Evolutionary conservation across 306 rosid species (phyloP), one percentile per base, ranked within the genome.

Genomic region (Lagenaria siceraria): DNA sequence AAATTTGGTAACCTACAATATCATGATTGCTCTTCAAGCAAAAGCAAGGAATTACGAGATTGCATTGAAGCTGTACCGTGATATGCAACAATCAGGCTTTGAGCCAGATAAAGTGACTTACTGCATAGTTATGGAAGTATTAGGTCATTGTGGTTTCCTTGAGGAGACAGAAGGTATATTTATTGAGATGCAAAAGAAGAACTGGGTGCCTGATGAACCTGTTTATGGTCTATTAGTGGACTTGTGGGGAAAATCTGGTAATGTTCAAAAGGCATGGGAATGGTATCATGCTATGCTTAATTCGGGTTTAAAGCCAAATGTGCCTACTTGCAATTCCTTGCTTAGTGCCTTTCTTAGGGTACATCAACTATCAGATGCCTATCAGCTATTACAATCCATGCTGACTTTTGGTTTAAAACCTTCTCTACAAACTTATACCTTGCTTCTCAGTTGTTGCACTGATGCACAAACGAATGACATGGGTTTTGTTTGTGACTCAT

Each of bases 101-200:
- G 84, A 86, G 81, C 98, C 97, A 7, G 98, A 94, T 84, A 91
- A 89, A 76, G 96, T 94, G 77, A 92, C 96, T 24, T 94, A 92
- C 77, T 90, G 95, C 86, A 94, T 94, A 85, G 93, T 94, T 46
- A 94, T 92, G 98, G 97, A 94, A 90, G 98, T 92, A 74, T 96
- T 92, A 82, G 98, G 96, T 62, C 97, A 94, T 76, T 92, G 96
- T 83, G 98, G 97, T 70, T 87, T 83, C 79, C 90, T 94, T 4
- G 93, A 90, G 81, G 96, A 92, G 84, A 95, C 97, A 22, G 97
- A 94, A 85, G 91, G 80, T 31, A 78, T 94, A 42, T 92, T 94
- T 78, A 60, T 63, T 59, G 93, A 94, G 85, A 94, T 94, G 98
- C 87, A 85, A 79, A 87, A 64, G 68, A 88, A 87, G 83, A 87